Conservation (phyloP, 805 yeast species). For the Metschnikowia picachoensis region DNA sequence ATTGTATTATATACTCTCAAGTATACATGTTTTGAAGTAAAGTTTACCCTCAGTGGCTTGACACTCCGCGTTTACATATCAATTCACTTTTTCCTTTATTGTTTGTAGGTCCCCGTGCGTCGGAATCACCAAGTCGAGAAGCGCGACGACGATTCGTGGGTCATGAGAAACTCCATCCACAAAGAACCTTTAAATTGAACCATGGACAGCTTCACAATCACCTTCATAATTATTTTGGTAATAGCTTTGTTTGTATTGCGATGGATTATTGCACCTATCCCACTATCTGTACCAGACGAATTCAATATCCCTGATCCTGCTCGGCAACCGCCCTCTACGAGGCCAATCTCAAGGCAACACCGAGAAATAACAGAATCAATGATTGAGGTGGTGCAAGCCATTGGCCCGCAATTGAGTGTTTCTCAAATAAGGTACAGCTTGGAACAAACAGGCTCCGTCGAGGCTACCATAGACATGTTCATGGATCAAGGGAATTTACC, state of each 20-base stretch:
- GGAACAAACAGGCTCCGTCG: conserved; percentile 74
- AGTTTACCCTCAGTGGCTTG: too few species aligned
- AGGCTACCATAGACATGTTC: conserved; percentile 69
- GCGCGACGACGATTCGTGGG: too few species aligned
- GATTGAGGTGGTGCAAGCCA: conserved; percentile 80
- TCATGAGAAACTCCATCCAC: too few species aligned
- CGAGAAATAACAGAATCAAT: conserved; percentile 61
- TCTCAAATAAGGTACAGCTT: conserved; percentile 74
- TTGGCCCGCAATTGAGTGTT: conserved; percentile 68
- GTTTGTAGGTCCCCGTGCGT: too few species aligned
- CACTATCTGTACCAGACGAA: conserved; percentile 29
- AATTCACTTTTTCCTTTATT: too few species aligned
- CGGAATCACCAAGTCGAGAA: too few species aligned
- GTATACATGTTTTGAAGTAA: too few species aligned
- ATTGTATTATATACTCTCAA: too few species aligned
- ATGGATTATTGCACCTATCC: conserved; percentile 63
- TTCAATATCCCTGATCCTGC: conserved; percentile 18
- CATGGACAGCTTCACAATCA: too few species aligned
- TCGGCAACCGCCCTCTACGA: background rate
- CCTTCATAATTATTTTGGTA: conserved; percentile 29
- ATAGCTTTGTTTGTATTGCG: conserved; percentile 57
- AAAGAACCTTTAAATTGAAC: too few species aligned
- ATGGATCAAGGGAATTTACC: conserved; percentile 61
- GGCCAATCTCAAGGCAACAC: conserved; percentile 21
- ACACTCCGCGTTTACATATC: too few species aligned